Evolutionary conservation across 2,329 filamentous ascomycete species (phyloP).

Genomic region (Tolypocladium ophioglossoides): DNA sequence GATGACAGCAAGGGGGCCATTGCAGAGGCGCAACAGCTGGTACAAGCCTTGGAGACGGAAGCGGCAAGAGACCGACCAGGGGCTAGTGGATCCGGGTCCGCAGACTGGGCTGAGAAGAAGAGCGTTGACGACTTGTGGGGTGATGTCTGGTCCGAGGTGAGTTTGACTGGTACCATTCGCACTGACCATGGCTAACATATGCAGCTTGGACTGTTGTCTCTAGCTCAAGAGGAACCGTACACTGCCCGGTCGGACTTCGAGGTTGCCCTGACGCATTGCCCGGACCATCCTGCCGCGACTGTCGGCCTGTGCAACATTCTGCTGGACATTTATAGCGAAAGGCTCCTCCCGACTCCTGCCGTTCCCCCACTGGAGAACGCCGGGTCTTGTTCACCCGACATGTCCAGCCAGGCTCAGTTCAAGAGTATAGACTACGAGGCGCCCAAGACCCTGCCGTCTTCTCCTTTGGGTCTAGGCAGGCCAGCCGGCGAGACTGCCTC

Average conservation of each 20-base stretch:
- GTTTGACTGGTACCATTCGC: conserved; percentile 15
- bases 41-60: conserved; percentile 59
- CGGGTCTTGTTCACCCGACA: conserved; percentile 6
- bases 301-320: conserved; percentile 77
- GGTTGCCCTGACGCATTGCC: conserved; percentile 65
- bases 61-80: conserved; percentile 51
- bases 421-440: background rate
- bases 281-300: conserved; percentile 70
- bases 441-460: conserved; percentile 24
- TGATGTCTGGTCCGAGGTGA: conserved; percentile 73
- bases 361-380: conserved; percentile 30
- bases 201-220: conserved; percentile 56
- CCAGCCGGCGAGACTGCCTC: conserved; percentile 10
- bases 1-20: conserved; percentile 74
- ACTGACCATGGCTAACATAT: conserved; percentile 13
- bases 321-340: conserved; percentile 70
- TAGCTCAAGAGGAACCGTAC: conserved; percentile 52
- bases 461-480: conserved; percentile 35
- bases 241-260: conserved; percentile 72
- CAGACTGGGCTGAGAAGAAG: conserved; percentile 70
- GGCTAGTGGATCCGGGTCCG: conserved; percentile 48
- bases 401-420: background rate
- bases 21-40: conserved; percentile 69
- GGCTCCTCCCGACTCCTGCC: conserved; percentile 48
- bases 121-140: conserved; percentile 77